Conservation (phyloP, 202 grass and related monocot genomes). For the Panicum hallii region DNA sequence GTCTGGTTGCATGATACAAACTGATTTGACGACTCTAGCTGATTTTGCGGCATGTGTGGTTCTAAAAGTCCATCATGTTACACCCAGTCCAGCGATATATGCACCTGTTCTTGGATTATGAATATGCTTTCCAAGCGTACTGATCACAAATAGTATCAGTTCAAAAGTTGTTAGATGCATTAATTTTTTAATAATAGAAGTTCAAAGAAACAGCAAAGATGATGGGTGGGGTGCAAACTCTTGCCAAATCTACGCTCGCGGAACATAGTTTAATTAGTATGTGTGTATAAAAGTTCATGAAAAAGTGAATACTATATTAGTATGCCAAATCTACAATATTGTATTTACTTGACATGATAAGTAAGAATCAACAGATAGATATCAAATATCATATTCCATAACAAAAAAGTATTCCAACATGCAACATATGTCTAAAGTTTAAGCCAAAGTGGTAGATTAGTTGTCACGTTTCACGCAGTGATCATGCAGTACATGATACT, state of each 20-base stretch:
- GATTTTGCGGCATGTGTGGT: background rate
- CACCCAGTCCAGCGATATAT: background rate
- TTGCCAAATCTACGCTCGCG: background rate
- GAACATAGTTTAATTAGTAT: background rate
- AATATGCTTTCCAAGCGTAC: too few relatives aligned
- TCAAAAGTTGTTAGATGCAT: background rate
- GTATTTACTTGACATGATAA: conserved; percentile 4
- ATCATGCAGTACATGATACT: background rate
- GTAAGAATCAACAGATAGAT: background rate
- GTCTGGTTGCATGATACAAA: background rate
- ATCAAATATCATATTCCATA: background rate
- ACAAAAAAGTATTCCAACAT: background rate
- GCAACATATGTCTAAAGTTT: background rate
- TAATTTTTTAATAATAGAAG: background rate
- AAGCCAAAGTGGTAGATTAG: background rate
- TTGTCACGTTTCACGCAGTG: conserved; percentile 11
- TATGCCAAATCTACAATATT: background rate
- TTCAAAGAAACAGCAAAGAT: background rate
- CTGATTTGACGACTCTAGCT: conserved; percentile 25
- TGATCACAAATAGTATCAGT: background rate
- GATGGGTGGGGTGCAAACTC: background rate
- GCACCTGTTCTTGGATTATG: background rate
- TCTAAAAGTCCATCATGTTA: background rate
- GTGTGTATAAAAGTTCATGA: background rate
- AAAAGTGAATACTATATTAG: background rate